phyloP scores from a whole-genome alignment of 768 basidiomycete species.

The Xerocomellus amylosporus region DNA sequence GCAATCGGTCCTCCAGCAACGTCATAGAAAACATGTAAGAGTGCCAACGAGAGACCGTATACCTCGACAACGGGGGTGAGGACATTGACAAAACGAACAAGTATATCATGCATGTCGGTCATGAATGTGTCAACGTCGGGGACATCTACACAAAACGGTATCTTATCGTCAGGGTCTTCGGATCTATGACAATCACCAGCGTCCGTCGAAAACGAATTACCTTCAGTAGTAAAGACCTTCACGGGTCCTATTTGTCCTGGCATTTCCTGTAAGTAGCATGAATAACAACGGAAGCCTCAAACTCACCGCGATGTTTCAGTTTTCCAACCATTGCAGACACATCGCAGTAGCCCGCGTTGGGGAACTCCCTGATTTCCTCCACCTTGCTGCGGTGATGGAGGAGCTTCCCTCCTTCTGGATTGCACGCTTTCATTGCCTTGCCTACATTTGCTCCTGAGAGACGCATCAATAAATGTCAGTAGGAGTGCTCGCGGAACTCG shows the following conservation, averaged over 20 bases:
- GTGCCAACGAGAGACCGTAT: conserved; percentile 67
- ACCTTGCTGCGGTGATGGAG: neutral
- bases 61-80: conserved; percentile 61
- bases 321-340: neutral
- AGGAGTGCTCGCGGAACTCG: neutral
- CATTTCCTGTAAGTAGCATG: neutral
- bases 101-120: no score
- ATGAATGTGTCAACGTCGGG: no score
- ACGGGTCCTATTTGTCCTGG: neutral
- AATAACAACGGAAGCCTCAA: neutral
- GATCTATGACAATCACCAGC: neutral
- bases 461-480: neutral
- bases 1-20: conserved; percentile 73
- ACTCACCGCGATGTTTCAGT: neutral
- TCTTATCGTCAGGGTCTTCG: neutral
- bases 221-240: neutral
- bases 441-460: neutral
- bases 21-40: conserved; percentile 84
- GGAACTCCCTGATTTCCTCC: neutral
- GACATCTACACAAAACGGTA: neutral
- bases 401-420: neutral
- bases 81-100: conserved; percentile 60
- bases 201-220: neutral
- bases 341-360: neutral
- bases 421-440: neutral